These are phyloP conservation scores for Fusarium austroafricanum DNA, from an alignment of 2,329 filamentous ascomycete genomes.

Conservation along the genomic window DNA sequence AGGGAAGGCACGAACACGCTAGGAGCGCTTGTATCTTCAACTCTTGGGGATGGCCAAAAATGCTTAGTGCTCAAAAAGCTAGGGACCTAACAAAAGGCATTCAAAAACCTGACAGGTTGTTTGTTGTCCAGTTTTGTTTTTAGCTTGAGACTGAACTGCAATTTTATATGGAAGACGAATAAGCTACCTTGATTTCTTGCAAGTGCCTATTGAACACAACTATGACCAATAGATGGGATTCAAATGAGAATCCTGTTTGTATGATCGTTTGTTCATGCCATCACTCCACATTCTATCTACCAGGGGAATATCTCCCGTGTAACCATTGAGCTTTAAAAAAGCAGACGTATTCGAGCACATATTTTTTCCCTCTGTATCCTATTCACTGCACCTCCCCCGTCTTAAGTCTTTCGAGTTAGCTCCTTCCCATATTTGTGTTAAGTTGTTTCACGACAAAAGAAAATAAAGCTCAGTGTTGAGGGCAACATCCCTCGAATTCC, in stretches of 20 bases:
- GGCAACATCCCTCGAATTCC: not conserved
- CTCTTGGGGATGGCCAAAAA: not conserved
- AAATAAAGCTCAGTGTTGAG: too few species aligned
- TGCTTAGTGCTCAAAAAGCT: not conserved
- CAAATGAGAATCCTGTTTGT: not conserved
- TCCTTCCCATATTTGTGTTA: not conserved
- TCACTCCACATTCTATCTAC: not conserved
- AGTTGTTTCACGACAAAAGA: too few species aligned
- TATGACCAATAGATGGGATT: not conserved
- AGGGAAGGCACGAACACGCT: not conserved
- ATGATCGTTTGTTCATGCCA: not conserved
- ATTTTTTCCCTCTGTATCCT: not conserved
- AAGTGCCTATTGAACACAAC: not conserved
- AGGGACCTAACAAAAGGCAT: constrained; percentile 9
- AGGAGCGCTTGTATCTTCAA: not conserved
- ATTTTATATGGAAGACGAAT: constrained; percentile 4
- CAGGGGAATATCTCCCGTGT: constrained; percentile 1
- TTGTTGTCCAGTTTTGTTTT: constrained; percentile 4
- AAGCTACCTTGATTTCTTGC: not conserved
- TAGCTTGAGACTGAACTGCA: constrained; percentile 21
- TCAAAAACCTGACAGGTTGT: constrained; percentile 1
- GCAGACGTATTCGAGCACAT: not conserved
- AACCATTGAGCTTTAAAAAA: not conserved
- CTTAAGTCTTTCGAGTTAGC: not conserved
- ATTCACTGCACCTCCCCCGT: not conserved